Evolutionary conservation across 1,284 basidiomycete genomes (phyloP).

Genomic region (Uromyces viciae-fabae): DNA sequence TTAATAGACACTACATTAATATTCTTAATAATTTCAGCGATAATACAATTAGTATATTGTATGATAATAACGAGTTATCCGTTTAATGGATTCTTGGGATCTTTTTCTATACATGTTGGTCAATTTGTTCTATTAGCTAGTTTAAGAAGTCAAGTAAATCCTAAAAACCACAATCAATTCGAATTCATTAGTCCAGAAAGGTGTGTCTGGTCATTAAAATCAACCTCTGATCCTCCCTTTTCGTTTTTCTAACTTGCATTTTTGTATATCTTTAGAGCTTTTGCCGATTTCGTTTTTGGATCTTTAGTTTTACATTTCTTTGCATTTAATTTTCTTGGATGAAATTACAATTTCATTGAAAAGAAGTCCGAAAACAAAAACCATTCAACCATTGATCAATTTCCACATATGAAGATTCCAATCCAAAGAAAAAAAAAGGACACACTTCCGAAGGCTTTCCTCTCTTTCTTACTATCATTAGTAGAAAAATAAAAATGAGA

Average conservation of each 20-base stretch:
- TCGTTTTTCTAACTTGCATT: background rate
- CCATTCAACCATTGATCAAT: too few relatives aligned
- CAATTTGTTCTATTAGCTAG: conserved; percentile 95
- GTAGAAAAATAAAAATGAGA: background rate
- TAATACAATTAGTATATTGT: conserved; percentile 87
- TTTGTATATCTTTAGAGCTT: conserved; percentile 59
- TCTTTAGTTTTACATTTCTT: conserved; percentile 96
- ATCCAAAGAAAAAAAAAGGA: background rate
- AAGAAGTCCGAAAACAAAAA: background rate
- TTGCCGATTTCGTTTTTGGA: conserved; percentile 90
- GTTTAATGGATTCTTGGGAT: conserved; percentile 93
- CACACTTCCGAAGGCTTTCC: background rate
- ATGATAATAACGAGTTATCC: conserved; percentile 86
- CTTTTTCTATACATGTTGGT: conserved; percentile 90
- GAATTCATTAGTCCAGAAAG: conserved; percentile 56
- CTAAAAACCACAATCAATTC: conserved; percentile 64
- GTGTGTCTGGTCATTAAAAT: conserved; percentile 52
- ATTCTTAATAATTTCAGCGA: conserved; percentile 86
- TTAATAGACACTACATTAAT: conserved; percentile 59
- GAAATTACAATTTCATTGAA: conserved; percentile 48
- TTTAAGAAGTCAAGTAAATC: conserved; percentile 85
- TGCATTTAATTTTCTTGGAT: conserved; percentile 92
- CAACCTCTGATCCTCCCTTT: background rate
- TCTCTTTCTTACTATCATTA: background rate
- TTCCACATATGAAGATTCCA: background rate